Evolutionary conservation across 139 green algal species (phyloP), one percentile per base, ranked within the genome.

Genomic region (Diplosphaera chodatii): DNA sequence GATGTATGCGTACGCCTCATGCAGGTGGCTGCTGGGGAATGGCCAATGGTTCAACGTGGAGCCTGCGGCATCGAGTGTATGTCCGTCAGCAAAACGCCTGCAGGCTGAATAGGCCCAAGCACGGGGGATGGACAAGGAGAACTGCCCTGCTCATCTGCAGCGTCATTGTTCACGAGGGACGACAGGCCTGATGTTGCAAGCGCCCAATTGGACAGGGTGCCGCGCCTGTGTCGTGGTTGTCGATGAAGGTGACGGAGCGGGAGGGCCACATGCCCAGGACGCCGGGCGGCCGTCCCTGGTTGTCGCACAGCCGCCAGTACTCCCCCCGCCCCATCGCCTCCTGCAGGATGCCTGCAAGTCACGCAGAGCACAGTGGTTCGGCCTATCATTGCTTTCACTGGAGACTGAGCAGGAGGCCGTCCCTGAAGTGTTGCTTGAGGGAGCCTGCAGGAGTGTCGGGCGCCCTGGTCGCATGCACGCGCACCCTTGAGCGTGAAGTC

Each of bases 401-500:
- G n/a, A n/a, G n/a, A n/a, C n/a, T n/a, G n/a, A n/a, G n/a, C n/a
- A n/a, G n/a, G n/a, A n/a, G n/a, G n/a, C n/a, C n/a, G n/a, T n/a
- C n/a, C n/a, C n/a, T n/a, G n/a, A n/a, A n/a, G n/a, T n/a, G n/a
- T n/a, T n/a, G n/a, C n/a, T n/a, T 48, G 37, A 48, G 37, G 37
- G 13, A 48, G 13, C 37, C n/a, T n/a, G n/a, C n/a, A n/a, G 37
- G 10, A 48, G 37, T 8, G 37, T 48, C 13, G 37, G 37, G 13
- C 8, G 37, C 10, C 8, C 37, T 13, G 13, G 8, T 48, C 37
- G 8, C 37, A 8, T 8, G 16, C 13, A 23, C 62, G 25, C 65
- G 1, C 71, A 37, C 86, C 95, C 80, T 98, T 98, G 70, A 88
- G 96, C 55, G 93, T 98, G 91, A 98, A 97, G 84, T 98, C 94